These are phyloP conservation scores for Paragyromitra xinjiangensis DNA, from an alignment of 495 filamentous ascomycete genomes.

Conservation along the genomic window DNA sequence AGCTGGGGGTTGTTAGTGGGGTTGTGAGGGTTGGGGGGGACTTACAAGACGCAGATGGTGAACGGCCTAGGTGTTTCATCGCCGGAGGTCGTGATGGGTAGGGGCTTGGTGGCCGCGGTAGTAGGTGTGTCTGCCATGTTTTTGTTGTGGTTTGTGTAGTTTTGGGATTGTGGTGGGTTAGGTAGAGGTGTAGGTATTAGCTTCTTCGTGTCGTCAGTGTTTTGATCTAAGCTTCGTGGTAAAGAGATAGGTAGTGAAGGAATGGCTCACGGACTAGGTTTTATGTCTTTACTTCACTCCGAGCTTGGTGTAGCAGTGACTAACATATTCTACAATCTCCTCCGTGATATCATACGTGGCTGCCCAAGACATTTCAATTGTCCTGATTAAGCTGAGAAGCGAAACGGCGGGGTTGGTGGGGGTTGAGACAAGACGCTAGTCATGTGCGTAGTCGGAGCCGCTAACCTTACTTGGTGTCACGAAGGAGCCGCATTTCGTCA, in stretches of 20 bases:
- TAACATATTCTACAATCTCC: not conserved
- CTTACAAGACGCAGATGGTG: constrained; percentile 79
- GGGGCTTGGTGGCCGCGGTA: constrained; percentile 4
- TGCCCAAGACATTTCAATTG: constrained; percentile 1
- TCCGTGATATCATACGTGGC: constrained; percentile 14
- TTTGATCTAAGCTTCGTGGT: not conserved
- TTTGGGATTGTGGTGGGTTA: not conserved
- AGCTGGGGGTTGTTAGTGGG: constrained; percentile 70
- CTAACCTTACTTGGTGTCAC: not conserved
- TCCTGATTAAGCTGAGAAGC: not conserved
- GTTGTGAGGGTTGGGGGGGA: constrained; percentile 59
- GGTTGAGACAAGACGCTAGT: not conserved
- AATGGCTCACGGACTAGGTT: not conserved
- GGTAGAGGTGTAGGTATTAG: too few species aligned
- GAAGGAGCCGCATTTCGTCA: constrained; percentile 9
- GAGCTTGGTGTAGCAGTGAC: not conserved
- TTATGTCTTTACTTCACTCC: not conserved
- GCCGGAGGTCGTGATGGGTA: constrained; percentile 19
- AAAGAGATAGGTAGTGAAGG: not conserved
- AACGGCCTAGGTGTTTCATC: constrained; percentile 37
- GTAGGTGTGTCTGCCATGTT: constrained; percentile 6
- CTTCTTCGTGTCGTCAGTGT: not conserved
- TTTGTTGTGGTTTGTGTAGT: constrained; percentile 1
- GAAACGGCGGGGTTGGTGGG: constrained; percentile 7
- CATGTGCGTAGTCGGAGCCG: not conserved